These are phyloP conservation scores for Scenedesmus sp. DNA, from an alignment of 163 green algal species.

Conservation along the genomic window DNA sequence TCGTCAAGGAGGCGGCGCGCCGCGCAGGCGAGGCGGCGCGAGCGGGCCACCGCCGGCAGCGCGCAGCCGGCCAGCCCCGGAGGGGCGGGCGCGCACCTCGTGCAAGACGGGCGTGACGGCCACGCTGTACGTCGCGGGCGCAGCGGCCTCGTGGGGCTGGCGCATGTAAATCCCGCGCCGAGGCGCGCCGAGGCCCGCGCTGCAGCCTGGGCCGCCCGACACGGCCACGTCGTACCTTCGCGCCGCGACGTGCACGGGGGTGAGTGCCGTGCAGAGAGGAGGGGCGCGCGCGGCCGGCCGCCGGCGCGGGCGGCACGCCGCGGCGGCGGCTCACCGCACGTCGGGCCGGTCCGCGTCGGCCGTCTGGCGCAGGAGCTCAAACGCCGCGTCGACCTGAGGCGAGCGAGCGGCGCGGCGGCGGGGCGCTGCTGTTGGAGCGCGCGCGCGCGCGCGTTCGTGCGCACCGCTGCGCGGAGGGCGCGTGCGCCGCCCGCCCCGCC, in stretches of 20 bases:
- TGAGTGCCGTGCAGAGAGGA: no score
- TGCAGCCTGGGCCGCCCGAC: slow-evolving; percentile 19
- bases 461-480: no score
- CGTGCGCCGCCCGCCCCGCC: no score
- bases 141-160: slow-evolving; percentile 65
- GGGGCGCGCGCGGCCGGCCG: background rate
- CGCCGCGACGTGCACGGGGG: no score
- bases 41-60: no score
- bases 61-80: background rate
- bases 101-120: slow-evolving; percentile 72
- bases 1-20: no score
- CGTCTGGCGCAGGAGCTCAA: slow-evolving; percentile 64
- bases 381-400: slow-evolving; percentile 68
- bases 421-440: no score
- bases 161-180: slow-evolving; percentile 74
- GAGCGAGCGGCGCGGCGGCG: slow-evolving; percentile 2
- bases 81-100: slow-evolving; percentile 52
- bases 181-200: background rate
- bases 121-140: slow-evolving; percentile 59
- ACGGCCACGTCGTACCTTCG: slow-evolving; percentile 30
- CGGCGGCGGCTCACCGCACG: slow-evolving; percentile 56
- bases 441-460: no score
- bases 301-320: background rate
- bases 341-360: slow-evolving; percentile 58
- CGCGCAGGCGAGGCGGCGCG: no score